Evolutionary conservation across 495 filamentous ascomycete genomes (phyloP), one percentile per base, ranked within the genome.

Genomic region (Thermothielavioides terrestris): DNA sequence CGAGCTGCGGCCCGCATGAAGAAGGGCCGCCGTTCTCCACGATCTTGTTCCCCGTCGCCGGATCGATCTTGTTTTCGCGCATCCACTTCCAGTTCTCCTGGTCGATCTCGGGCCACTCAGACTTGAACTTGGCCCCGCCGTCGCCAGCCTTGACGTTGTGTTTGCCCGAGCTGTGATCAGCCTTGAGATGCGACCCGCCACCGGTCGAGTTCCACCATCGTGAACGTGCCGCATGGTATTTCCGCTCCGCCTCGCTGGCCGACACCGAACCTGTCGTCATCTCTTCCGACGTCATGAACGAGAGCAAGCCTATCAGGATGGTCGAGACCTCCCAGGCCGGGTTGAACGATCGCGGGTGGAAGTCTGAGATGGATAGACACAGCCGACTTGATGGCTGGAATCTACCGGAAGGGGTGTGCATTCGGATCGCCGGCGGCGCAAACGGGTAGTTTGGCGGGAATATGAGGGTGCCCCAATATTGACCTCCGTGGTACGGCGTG

Each of bases 271-370:
- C 92, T 1, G 94, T 97, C 1, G 92, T 98, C 90, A 97, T 96
- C 70, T 98, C 92, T 60, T 98, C 91, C 52, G 85, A 88, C 3
- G 91, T 97, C 92, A 98, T 98, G 67, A 98, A 98, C 34, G 84
- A 89, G 48, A 96, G 75, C 15, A 98, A 74, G 32, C 92, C 92
- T 52, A 95, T 95, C 17, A 98, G 73, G 57, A 98, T 98, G 3
- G 92, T 98, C 36, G 83, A 88, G 10, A 97, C 92, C 57, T 94
- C 89, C 92, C 92, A 98, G n/a, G 92, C 90, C 9, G 92, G 92
- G 62, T 98, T 98, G 77, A 98, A 98, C 32, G 85, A 90, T 58
- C 90, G 89, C 0, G 92, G 92, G 64, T 98, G 92, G 69, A 97
- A 98, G 65, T 98, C 92, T 53, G 81, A 87, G 58, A 97, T 98